A percentile compares a stretch with the other conserved stretches of the same genome.
phyloP scores from a whole-genome alignment of 306 rosid species.

The Castanea sativa region DNA sequence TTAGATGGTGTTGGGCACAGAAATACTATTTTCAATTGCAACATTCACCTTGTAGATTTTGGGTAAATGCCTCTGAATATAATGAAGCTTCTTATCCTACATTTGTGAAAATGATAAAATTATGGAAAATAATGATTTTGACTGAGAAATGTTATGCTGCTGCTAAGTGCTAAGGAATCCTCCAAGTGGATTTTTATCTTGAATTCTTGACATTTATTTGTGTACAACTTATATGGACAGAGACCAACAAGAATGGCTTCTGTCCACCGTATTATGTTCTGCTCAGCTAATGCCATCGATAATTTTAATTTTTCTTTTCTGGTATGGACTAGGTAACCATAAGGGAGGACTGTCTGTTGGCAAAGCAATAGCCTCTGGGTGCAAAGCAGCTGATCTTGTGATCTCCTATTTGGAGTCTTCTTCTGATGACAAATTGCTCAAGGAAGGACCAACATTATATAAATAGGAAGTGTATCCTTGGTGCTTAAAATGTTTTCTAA shows the following conservation, averaged over 20 bases:
- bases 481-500: constrained; percentile 4
- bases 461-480: constrained; percentile 15
- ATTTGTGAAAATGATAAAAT: neutral
- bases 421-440: constrained; percentile 31
- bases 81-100: neutral
- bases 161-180: neutral
- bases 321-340: constrained; percentile 52
- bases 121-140: neutral
- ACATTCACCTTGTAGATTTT: neutral
- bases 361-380: constrained; percentile 79
- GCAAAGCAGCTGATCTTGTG: constrained; percentile 87
- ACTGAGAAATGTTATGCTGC: neutral
- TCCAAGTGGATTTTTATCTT: neutral
- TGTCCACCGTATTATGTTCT: neutral
- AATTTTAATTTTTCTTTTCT: neutral
- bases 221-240: neutral
- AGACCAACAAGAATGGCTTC: neutral
- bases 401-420: constrained; percentile 71
- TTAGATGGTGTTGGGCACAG: neutral
- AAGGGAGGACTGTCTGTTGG: constrained; percentile 90
- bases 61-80: neutral
- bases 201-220: neutral
- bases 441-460: constrained; percentile 19
- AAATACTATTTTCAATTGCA: neutral
- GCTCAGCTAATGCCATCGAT: neutral